Evolutionary conservation across 2,329 filamentous ascomycete genomes (phyloP).

Genomic region (Paraphaeosphaeria minitans): DNA sequence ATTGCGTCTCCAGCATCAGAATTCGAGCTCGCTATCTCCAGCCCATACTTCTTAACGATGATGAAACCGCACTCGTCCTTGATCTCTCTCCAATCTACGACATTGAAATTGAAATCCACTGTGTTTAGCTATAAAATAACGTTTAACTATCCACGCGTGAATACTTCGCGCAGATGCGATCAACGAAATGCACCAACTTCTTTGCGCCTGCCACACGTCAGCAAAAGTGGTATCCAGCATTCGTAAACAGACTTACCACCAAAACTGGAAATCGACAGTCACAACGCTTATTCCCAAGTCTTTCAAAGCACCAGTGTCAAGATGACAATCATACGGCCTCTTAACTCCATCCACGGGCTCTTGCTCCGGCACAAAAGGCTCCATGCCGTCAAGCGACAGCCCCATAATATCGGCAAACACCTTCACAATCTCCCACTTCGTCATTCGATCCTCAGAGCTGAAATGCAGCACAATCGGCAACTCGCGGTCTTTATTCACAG

Average conservation of each 20-base stretch:
- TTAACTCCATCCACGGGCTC: slow-evolving; percentile 74
- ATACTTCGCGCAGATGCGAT: neutral
- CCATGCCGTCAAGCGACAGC: slow-evolving; percentile 69
- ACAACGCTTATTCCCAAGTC: slow-evolving; percentile 75
- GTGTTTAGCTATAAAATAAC: too few species aligned
- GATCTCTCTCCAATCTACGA: too few species aligned
- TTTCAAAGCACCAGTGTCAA: slow-evolving; percentile 75
- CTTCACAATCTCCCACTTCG: slow-evolving; percentile 88
- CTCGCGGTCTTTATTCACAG: slow-evolving; percentile 47
- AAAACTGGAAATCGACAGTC: slow-evolving; percentile 75
- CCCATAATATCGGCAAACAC: slow-evolving; percentile 80
- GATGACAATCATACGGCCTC: slow-evolving; percentile 85
- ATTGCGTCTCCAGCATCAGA: too few species aligned
- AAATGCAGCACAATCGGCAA: slow-evolving; percentile 81
- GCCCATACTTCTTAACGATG: too few species aligned
- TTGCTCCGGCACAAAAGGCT: slow-evolving; percentile 61
- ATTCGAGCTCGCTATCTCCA: too few species aligned
- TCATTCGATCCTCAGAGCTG: slow-evolving; percentile 82
- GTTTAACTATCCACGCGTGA: too few species aligned
- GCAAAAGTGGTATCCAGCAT: neutral
- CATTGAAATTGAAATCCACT: too few species aligned
- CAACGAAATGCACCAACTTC: slow-evolving; percentile 38
- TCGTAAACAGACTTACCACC: slow-evolving; percentile 65
- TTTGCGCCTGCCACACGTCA: slow-evolving; percentile 33
- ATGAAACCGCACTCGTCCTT: too few species aligned